Base-by-base conservation (phyloP, 176 grass and related monocot genomes). In the Typha latifolia region DNA sequence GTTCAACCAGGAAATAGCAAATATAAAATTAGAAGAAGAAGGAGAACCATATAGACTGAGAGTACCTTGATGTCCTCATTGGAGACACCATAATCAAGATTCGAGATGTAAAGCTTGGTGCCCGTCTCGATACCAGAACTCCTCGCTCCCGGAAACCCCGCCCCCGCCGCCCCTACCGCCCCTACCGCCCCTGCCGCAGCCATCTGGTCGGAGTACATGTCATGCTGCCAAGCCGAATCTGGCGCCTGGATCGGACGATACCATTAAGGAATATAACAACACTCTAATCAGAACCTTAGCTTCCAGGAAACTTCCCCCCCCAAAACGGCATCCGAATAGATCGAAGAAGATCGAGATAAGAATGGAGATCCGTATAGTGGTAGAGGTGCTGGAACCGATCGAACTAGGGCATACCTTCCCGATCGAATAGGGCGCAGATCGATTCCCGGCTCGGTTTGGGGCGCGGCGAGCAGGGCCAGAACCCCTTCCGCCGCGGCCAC, bases 11-110 rank as follows among this genome's bases (percentile, higher is more conserved):
- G 37, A 43, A 43, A 43, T 43, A 9, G 37, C 7, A 43, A 43
- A 43, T 43, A 43, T 43, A 43, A 43, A 43, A 10, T 1, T 43
- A 71, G 3, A 51, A 18, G 2, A 32, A 12, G 47, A 20, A 62
- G 18, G 16, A 69, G 22, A 26, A 63, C 48, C 13, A 59, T 12
- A 16, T 1, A 9, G 20, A 24, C 15, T 22, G 14, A 23, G 27
- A 14, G 1, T 19, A 85, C 87, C 83, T 91, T 91, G 80, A 91
- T 79, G 52, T 91, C 84, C 73, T 91, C 88, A 53, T 81, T 91
- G 65, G 84, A 66, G 56, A 91, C 84, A 24, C 50, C 71, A 24
- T 84, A 87, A 73, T 91, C 84, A 48, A 91, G 84, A 66, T 91
- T 81, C 69, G 88, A 91, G 77, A 87, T 84, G 84, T 91, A 81